These are phyloP conservation scores for Heimioporus sp. DNA, from an alignment of 768 basidiomycete species.

Conservation along the genomic window DNA sequence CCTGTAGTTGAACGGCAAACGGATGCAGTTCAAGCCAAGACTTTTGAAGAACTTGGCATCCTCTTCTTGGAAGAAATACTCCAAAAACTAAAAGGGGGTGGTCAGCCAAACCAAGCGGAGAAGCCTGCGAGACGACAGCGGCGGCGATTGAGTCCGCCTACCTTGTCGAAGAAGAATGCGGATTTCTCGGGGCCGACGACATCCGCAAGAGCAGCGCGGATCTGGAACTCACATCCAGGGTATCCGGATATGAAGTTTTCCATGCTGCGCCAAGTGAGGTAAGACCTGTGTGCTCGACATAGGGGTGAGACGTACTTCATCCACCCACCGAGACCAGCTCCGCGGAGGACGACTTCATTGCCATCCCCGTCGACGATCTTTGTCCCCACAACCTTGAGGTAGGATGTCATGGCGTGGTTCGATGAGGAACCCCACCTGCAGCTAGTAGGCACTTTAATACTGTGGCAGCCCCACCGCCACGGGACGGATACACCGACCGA, in stretches of 20 bases:
- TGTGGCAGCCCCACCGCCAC: not conserved
- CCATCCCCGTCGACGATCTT: constrained; percentile 58
- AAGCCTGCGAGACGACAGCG: no score
- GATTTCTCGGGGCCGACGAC: constrained; percentile 66
- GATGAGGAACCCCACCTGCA: not conserved
- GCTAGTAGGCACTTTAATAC: not conserved
- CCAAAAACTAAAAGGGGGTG: constrained; percentile 54
- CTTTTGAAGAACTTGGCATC: constrained; percentile 78
- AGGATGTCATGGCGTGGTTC: constrained; percentile 31
- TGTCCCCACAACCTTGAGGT: constrained; percentile 55
- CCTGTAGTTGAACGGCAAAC: constrained; percentile 71
- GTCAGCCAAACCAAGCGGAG: no score
- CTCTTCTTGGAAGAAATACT: constrained; percentile 77
- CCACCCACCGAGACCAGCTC: constrained; percentile 83
- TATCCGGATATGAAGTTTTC: constrained; percentile 79
- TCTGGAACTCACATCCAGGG: constrained; percentile 80
- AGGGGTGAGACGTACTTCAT: constrained; percentile 62
- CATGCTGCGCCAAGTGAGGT: constrained; percentile 44
- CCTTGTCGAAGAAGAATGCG: constrained; percentile 84
- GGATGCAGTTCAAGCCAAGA: constrained; percentile 78
- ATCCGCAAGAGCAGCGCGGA: constrained; percentile 65
- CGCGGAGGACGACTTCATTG: constrained; percentile 59
- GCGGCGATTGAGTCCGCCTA: constrained; percentile 19
- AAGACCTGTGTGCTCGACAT: constrained; percentile 6
- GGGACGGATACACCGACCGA: constrained; percentile 6